Percentiles rank a stretch among this genome's conserved stretches.
phyloP scores from a whole-genome alignment of 1,139 yeast genomes.

The Geotrichum fermentans region DNA sequence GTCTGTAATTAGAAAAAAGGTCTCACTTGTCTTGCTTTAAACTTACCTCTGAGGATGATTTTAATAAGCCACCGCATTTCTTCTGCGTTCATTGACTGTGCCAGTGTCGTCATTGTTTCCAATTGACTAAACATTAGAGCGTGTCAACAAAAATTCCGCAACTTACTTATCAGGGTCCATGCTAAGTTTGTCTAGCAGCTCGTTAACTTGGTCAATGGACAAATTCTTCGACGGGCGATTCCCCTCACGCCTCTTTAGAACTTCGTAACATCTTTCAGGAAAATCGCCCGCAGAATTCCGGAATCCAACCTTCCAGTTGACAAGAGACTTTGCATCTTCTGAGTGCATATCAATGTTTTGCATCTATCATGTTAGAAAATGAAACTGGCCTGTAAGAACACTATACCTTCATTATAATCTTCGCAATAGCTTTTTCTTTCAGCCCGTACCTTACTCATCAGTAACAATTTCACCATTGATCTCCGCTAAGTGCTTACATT shows the following conservation, averaged over 20 bases:
- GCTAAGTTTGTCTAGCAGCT: constrained; percentile 49
- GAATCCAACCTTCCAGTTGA: constrained; percentile 44
- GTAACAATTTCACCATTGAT: not conserved
- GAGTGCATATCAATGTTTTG: constrained; percentile 50
- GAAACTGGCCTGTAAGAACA: not conserved
- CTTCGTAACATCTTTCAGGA: constrained; percentile 40
- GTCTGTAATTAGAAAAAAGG: constrained; percentile 18
- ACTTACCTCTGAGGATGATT: constrained; percentile 53
- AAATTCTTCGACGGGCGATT: constrained; percentile 37
- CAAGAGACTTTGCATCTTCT: constrained; percentile 45
- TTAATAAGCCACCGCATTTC: constrained; percentile 71
- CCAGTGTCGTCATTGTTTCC: constrained; percentile 45
- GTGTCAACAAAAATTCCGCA: not conserved
- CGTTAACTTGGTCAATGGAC: constrained; percentile 56
- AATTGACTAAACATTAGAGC: constrained; percentile 29
- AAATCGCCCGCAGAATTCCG: constrained; percentile 40
- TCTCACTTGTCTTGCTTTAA: not conserved
- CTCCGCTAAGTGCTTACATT: constrained; percentile 23
- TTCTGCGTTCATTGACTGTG: constrained; percentile 53
- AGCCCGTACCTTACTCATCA: constrained; percentile 31
- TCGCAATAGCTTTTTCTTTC: constrained; percentile 43
- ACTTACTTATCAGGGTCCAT: constrained; percentile 11
- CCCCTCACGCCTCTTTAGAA: constrained; percentile 41
- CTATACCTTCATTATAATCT: constrained; percentile 42
- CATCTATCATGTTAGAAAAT: constrained; percentile 25